Evolutionary conservation across 1,139 yeast species (phyloP), one percentile per base, ranked within the genome.

Genomic region (Saccharomycopsis hybrid): DNA sequence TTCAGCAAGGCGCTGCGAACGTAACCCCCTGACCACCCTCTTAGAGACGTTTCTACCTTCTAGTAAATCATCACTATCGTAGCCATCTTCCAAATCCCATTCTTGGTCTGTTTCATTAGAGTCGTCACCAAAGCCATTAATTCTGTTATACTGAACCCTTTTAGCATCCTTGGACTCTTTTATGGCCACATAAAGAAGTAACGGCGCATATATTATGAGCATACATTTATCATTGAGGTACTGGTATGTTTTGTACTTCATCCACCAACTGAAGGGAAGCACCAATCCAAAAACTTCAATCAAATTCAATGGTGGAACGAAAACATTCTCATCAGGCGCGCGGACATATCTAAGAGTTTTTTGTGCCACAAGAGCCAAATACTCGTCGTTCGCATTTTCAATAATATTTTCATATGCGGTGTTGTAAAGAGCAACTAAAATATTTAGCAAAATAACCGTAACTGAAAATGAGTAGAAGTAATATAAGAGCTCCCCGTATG

Each of bases 81-180:
- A 87, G 0, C 96, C 96, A 63, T 87, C 95, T 7, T 84, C 76
- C 58, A 87, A 70, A 58, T 84, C 87, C 95, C 95, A 87, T 61
- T 84, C 90, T 18, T 82, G 75, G 59, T 88, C 88, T 37, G 70
- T 62, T 60, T 85, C 94, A 62, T 86, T 86, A 29, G 90, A 88
- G 65, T 88, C 96, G 62, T 87, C 95, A 0, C 85, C 70, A 24
- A 78, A 65, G 1, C 83, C 80, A 58, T 74, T 76, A 57, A 73
- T 69, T 55, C 95, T 73, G 64, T 88, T 88, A 65, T 85, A 87
- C 49, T 72, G 74, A 37, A 87, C 80, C 58, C 94, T 70, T 57
- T 80, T 75, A 2, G 95, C 94, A 42, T 71, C 74, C 36, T 76
- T 68, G 18, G 82, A 71, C 62, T 88, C 96, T 56, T 74, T 78